Evolutionary conservation across 2,329 filamentous ascomycete genomes (phyloP), one percentile per base, ranked within the genome.

Genomic region (Fusarium temperatum): DNA sequence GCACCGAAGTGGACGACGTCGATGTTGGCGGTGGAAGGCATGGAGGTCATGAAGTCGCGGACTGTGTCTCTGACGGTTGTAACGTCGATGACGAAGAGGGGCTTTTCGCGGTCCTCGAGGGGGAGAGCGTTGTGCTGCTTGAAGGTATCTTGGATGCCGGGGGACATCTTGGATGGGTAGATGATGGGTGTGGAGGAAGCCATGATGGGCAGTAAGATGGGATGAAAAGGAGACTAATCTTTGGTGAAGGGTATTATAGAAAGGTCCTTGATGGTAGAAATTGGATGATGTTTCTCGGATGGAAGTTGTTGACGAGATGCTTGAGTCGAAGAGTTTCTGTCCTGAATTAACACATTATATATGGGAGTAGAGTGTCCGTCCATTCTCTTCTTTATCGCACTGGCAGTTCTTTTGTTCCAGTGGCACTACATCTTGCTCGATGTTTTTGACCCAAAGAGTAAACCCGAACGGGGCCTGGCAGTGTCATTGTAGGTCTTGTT

Each of bases 241-340:
- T 18, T 9, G 15, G 1, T 13, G 11, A 32, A 18, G 28, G 18
- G 10, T n/a, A n/a, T 0, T 12, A 10, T 3, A 11, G 9, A 10
- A 26, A 22, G 9, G 30, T 12, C 18, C 8, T 50, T 10, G 30
- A 35, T 20, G 30, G 11, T 24, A 9, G 18, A 18, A 6, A 5
- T 24, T 1, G 3, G 32, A 22, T 36, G n/a, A 9, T 4, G 14
- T 54, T 26, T 36, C 35, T 38, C 3, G 2, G 8, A 9, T 13
- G 10, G 18, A 22, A 3, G 13, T 9, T 28, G 9, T 28, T 54
- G 51, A 54, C 2, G n/a, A 54, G 51, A 28, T 28, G 20, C 13
- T 22, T 39, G 14, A 28, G 6, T n/a, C 11, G 24, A 54, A 22
- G 24, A 54, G 14, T 13, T 22, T 9, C 14, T 7, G 7, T 28